Base-by-base conservation (phyloP, 2,329 filamentous ascomycete genomes). In the Paecilomyces sp. region DNA sequence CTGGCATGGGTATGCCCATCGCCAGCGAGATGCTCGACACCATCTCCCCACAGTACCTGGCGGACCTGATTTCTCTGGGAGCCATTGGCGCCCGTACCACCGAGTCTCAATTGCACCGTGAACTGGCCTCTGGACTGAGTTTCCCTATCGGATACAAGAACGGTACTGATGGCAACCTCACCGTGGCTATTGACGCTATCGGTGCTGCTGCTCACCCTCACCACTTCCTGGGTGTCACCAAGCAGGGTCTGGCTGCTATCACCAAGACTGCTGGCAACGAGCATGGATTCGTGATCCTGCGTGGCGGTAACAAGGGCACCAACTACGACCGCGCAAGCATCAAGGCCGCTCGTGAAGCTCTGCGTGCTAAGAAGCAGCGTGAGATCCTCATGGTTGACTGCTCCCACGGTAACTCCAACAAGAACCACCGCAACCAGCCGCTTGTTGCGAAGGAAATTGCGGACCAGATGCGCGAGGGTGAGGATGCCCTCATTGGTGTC, bases 111-210 rank as follows among this genome's bases (percentile, higher is more conserved):
- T 83, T 97, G 65, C 94, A 99, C 80, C 89, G 94, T 64, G 94
- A 99, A 80, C 85, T 99, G 63, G 94, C 94, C 4, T 95, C 90
- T 30, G 94, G 94, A 68, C 84, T 97, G 58, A 96, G 91, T 60
- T 97, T 97, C 88, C 94, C 94, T 24, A 92, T 99, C 66, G 94
- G 94, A 61, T 99, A 97, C 88, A 99, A 99, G 86, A 99, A 99
- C 78, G 94, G 94, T 63, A 99, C 94, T 25, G 94, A 99, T 70
- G 94, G 94, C 51, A 91, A 89, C 68, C 81, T 99, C 59, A 87
- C 86, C 30, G 92, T 97, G 22, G 92, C 93, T 22, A 95, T 97
- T 69, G 94, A 99, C 74, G 94, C 94, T 34, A 97, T 97, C 73
- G 94, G 93, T 61, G 88, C 90, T 25, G 77, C 79, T 5, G 71